Evolutionary conservation across 306 rosid genomes (phyloP).

Genomic region (Medicago truncatula): DNA sequence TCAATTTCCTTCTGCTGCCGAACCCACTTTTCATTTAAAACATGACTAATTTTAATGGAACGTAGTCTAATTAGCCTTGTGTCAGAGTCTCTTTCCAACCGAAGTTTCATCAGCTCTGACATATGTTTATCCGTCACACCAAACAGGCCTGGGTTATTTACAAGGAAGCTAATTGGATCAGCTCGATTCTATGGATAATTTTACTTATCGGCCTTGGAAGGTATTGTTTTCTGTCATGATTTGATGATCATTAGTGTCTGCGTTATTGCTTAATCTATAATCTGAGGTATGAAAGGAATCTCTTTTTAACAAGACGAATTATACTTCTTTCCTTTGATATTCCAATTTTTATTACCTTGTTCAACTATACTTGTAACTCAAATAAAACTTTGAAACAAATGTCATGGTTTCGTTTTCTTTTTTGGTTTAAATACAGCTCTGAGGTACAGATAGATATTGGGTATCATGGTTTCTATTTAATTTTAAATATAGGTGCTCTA

Average conservation of each 20-base stretch:
- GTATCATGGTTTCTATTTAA: conserved; percentile 18
- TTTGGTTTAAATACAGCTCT: conserved; percentile 5
- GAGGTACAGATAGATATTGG: not conserved
- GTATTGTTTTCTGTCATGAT: conserved; percentile 43
- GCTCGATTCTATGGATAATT: conserved; percentile 66
- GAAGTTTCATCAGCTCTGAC: conserved; percentile 38
- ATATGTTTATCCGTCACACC: conserved; percentile 35
- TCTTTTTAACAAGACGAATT: conserved; percentile 15
- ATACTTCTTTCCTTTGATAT: not conserved
- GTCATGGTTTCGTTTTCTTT: not conserved
- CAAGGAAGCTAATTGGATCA: conserved; percentile 77
- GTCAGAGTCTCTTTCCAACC: conserved; percentile 10
- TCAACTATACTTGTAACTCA: conserved; percentile 13
- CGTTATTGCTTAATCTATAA: conserved; percentile 3
- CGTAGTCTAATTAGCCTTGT: not conserved
- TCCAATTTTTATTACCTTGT: conserved; percentile 17
- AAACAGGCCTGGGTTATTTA: conserved; percentile 79
- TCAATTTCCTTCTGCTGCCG: not conserved
- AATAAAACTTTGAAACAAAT: conserved; percentile 32
- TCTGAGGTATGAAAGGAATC: conserved; percentile 22
- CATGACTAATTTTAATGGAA: not conserved
- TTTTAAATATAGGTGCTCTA: conserved; percentile 16
- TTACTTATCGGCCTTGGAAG: conserved; percentile 77
- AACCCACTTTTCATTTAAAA: conserved; percentile 21
- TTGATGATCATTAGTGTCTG: conserved; percentile 9